Conservation (phyloP, 768 basidiomycete species). For the Cyclocybe cylindracea region DNA sequence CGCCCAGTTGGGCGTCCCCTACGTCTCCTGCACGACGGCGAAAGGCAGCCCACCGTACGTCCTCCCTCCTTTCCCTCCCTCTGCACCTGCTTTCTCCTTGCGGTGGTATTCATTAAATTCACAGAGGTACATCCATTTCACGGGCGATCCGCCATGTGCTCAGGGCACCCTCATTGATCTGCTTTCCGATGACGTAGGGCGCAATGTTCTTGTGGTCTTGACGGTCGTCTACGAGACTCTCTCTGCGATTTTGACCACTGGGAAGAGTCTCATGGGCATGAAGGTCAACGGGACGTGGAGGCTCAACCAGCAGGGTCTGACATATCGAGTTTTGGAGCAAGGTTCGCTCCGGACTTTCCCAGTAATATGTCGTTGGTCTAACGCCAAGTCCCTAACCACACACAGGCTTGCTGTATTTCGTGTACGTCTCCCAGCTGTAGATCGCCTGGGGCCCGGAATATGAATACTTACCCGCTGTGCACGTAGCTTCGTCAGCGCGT, state of each 20-base stretch:
- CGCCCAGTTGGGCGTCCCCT: conserved; percentile 9
- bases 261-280: neutral
- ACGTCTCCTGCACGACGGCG: conserved; percentile 6
- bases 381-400: neutral
- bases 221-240: conserved; percentile 2
- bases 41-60: conserved; percentile 8
- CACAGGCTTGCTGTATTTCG: conserved; percentile 2
- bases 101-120: neutral
- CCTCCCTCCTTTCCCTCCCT: neutral
- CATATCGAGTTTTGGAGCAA: conserved; percentile 2
- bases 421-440: neutral
- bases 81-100: neutral
- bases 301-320: neutral
- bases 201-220: neutral
- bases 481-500: too few species aligned
- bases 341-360: neutral
- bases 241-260: neutral
- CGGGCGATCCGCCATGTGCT: too few species aligned
- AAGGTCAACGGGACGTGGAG: neutral
- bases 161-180: too few species aligned
- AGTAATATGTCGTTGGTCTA: neutral
- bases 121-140: neutral
- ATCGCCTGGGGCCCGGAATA: neutral
- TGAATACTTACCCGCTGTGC: too few species aligned
- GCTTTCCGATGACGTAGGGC: neutral